These are phyloP conservation scores for Coemansia sp. DNA, from an alignment of 192 early-diverging fungal species.

Conservation along the genomic window DNA sequence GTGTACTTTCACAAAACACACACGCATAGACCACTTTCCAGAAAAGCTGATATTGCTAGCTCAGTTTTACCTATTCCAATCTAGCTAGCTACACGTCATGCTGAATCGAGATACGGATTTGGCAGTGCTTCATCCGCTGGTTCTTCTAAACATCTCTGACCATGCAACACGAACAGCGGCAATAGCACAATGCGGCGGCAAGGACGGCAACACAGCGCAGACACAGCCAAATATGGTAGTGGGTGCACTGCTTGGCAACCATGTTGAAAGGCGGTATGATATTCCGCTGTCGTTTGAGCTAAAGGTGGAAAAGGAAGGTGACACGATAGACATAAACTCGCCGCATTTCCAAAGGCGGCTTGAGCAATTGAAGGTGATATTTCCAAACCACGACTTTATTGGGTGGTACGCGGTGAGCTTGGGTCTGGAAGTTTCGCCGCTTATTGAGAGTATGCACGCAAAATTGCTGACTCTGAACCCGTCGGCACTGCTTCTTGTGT, in stretches of 20 bases:
- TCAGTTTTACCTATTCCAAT: too few relatives aligned
- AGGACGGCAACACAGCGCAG: conserved; percentile 11
- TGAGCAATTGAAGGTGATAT: conserved; percentile 42
- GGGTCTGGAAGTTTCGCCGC: conserved; percentile 11
- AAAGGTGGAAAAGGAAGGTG: conserved; percentile 12
- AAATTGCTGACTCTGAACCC: conserved; percentile 24
- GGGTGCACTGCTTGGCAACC: conserved; percentile 46
- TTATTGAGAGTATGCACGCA: conserved; percentile 32
- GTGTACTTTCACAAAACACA: too few relatives aligned
- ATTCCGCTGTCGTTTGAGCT: conserved; percentile 48
- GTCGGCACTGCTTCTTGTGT: conserved; percentile 44
- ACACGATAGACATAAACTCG: conserved; percentile 13
- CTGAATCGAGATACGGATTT: not conserved
- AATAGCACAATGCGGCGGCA: conserved; percentile 6
- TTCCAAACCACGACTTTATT: conserved; percentile 44
- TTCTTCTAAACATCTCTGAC: conserved; percentile 52
- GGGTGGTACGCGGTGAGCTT: conserved; percentile 48
- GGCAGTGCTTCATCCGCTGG: conserved; percentile 48
- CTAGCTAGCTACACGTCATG: not conserved
- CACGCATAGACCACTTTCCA: too few relatives aligned
- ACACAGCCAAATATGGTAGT: conserved; percentile 7
- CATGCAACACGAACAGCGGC: conserved; percentile 48
- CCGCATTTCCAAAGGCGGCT: conserved; percentile 20
- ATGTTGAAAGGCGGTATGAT: conserved; percentile 33
- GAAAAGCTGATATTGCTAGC: too few relatives aligned